phyloP scores from a whole-genome alignment of 441 rosid species.

The Hura crepitans region DNA sequence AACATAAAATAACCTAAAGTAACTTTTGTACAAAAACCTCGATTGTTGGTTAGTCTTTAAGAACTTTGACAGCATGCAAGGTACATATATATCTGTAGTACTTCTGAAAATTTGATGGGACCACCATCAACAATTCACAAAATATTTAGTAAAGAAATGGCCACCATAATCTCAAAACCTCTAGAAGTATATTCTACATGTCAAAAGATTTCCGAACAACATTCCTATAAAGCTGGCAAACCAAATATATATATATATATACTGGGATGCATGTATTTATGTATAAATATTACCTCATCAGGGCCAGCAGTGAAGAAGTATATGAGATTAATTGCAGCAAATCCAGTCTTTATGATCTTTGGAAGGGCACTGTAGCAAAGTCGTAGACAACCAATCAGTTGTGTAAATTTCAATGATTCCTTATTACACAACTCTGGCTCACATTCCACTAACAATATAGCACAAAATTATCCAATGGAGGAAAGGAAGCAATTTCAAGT shows the following conservation, averaged over 20 bases:
- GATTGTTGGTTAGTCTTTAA: background rate
- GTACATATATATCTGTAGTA: background rate
- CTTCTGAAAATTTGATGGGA: background rate
- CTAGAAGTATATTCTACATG: background rate
- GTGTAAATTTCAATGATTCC: constrained; percentile 1
- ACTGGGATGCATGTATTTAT: no score
- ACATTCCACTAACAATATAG: background rate
- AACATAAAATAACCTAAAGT: no score
- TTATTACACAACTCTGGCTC: background rate
- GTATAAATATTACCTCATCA: constrained; percentile 63
- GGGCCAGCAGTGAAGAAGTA: constrained; percentile 98
- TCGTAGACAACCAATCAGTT: constrained; percentile 14
- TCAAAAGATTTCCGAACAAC: constrained; percentile 7
- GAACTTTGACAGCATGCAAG: background rate
- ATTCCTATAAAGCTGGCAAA: background rate
- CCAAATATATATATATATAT: no score
- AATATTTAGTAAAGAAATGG: background rate
- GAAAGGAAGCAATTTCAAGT: background rate
- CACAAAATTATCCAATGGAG: background rate
- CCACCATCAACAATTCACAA: background rate
- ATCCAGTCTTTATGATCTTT: constrained; percentile 95
- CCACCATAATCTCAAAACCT: background rate
- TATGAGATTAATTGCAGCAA: constrained; percentile 90
- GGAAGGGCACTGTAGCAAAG: constrained; percentile 73
- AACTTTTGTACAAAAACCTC: no score